Evolutionary conservation across 2,329 filamentous ascomycete genomes (phyloP).

Genomic region (Sclerotinia nivalis): DNA sequence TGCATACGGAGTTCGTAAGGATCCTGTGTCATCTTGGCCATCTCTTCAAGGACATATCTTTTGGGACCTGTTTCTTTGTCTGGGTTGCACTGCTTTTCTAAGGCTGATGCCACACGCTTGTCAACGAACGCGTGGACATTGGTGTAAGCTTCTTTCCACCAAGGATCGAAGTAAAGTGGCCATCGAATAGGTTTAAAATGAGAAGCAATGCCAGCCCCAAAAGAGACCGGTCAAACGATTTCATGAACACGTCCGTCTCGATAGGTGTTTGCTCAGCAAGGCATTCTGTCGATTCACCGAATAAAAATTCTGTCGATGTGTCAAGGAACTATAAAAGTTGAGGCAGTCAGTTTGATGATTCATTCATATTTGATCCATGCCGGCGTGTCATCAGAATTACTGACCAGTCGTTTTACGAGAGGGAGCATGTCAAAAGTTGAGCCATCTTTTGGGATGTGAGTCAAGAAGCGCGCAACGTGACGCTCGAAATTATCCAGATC

Average conservation of each 20-base stretch:
- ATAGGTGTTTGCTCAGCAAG: background rate
- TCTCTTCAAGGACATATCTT: slow-evolving; percentile 9
- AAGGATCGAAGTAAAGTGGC: slow-evolving; percentile 18
- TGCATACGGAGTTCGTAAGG: slow-evolving; percentile 8
- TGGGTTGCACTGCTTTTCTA: background rate
- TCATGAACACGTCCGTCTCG: slow-evolving; percentile 21
- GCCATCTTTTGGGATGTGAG: slow-evolving; percentile 6
- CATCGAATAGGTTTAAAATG: slow-evolving; percentile 18
- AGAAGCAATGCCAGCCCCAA: slow-evolving; percentile 12
- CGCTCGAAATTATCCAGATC: slow-evolving; percentile 5
- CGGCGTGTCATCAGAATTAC: background rate
- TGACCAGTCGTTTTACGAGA: background rate
- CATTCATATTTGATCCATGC: background rate
- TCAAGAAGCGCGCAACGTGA: slow-evolving; percentile 2
- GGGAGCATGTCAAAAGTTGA: slow-evolving; percentile 13
- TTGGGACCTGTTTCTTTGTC: background rate
- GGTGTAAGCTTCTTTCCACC: slow-evolving; percentile 7
- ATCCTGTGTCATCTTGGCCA: background rate
- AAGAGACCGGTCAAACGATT: slow-evolving; percentile 8
- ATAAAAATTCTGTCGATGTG: background rate
- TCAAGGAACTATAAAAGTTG: slow-evolving; percentile 2
- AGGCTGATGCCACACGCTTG: slow-evolving; percentile 16
- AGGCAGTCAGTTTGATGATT: background rate
- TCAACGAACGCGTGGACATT: slow-evolving; percentile 18
- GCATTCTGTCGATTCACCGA: slow-evolving; percentile 10